These are phyloP conservation scores for Exobasidium cylindrosporum DNA, from an alignment of 1,284 basidiomycete species.

Conservation along the genomic window DNA sequence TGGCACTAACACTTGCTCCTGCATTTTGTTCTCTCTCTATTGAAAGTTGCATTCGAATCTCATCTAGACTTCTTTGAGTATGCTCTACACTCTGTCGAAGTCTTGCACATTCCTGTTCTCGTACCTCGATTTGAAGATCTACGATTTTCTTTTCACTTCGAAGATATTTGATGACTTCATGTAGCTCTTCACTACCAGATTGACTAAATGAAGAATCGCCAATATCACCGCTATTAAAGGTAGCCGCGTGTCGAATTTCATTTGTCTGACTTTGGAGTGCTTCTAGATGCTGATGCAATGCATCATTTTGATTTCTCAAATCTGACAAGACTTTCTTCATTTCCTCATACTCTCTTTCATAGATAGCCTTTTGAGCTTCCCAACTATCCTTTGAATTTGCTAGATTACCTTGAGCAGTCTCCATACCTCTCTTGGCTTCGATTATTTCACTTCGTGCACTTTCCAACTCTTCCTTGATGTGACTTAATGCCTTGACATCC, in stretches of 20 bases:
- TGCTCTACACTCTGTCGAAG: constrained; percentile 74
- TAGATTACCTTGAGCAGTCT: constrained; percentile 73
- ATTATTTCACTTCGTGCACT: constrained; percentile 68
- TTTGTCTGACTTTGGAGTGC: constrained; percentile 77
- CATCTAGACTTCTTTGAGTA: constrained; percentile 68
- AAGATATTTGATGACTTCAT: constrained; percentile 75
- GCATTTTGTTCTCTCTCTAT: constrained; percentile 29
- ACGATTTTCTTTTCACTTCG: constrained; percentile 87
- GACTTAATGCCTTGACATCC: constrained; percentile 59
- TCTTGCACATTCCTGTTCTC: constrained; percentile 76
- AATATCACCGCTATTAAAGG: constrained; percentile 51
- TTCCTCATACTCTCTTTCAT: constrained; percentile 74
- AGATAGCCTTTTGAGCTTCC: constrained; percentile 70
- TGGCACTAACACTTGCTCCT: constrained; percentile 62
- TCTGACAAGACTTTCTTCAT: constrained; percentile 58
- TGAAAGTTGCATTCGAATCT: constrained; percentile 60
- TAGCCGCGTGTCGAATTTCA: constrained; percentile 64
- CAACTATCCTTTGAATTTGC: constrained; percentile 71
- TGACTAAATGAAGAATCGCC: constrained; percentile 57
- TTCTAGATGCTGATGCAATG: constrained; percentile 80
- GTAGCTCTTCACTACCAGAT: constrained; percentile 58
- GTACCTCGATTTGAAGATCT: constrained; percentile 78
- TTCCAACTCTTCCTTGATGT: constrained; percentile 57
- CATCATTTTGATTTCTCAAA: constrained; percentile 58
- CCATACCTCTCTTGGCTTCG: constrained; percentile 66